Percentiles rank a stretch among this genome's conserved stretches.
Evolutionary conservation across 768 basidiomycete species (phyloP).

Genomic region (Boletus rubroflammeus): DNA sequence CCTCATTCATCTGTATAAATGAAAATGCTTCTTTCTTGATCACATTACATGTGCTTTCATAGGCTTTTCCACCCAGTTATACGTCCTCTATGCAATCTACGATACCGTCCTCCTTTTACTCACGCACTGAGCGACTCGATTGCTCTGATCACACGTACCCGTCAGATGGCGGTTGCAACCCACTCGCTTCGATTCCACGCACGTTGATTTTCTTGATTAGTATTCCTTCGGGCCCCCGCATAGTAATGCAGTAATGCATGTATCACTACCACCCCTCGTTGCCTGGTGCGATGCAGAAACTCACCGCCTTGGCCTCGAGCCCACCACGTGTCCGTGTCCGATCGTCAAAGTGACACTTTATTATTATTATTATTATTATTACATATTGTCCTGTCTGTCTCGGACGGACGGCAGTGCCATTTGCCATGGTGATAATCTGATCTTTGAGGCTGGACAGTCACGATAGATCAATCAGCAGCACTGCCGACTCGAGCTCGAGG

Average conservation of each 20-base stretch:
- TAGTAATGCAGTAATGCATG: constrained; percentile 8
- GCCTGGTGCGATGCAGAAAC: background rate
- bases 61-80: background rate
- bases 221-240: constrained; percentile 11
- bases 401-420: background rate
- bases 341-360: background rate
- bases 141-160: background rate
- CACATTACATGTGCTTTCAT: constrained; percentile 10
- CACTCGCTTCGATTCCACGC: background rate
- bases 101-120: constrained; percentile 4
- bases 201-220: constrained; percentile 18
- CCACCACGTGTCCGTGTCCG: background rate
- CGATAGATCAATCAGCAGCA: background rate
- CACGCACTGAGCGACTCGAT: constrained; percentile 1
- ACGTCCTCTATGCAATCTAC: constrained; percentile 17
- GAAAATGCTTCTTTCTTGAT: constrained; percentile 13
- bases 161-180: background rate
- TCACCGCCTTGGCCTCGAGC: constrained; percentile 7
- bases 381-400: background rate
- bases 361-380: no score
- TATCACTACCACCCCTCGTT: constrained; percentile 9
- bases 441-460: background rate
- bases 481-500: background rate
- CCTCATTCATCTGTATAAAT: constrained; percentile 17
- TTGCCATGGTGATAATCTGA: background rate